Base-by-base conservation (phyloP, 177 flowering plant species). In the Vitis hybrid region DNA sequence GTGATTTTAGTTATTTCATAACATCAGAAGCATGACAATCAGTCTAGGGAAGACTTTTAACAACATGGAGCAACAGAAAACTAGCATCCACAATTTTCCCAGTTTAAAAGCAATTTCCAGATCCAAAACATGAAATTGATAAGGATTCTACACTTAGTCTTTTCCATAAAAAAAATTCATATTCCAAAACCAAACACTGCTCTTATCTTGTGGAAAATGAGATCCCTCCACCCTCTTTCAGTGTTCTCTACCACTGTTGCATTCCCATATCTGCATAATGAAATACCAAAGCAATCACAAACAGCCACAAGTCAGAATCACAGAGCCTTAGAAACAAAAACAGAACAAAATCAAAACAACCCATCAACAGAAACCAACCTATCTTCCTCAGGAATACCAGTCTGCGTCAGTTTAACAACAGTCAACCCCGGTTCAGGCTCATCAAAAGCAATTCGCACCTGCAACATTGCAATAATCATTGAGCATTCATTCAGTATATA, bases 211-310 rank as follows among this genome's bases (percentile, higher is more conserved):
- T 92, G 81, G 83, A 95, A 91, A 58, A 95, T 95, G 18, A 91
- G 90, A 70, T 93, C 98, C 70, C 94, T 71, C 99, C 99, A 95
- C 67, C 99, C 99, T 74, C 91, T 89, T 81, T 95, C 99, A 0
- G 99, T 95, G 67, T 95, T 95, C 85, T 95, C 98, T 69, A 89
- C 93, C 76, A 95, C 99, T 10, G 99, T 95, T 4, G 94, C 74
- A 80, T 95, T 95, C 60, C 99, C 99, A 78, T 93, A 95, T 80
- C 99, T 95, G 84, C 81, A 79, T 18, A 48, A 55, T 13, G 66
- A 62, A 61, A 26, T 3, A 30, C 9, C 26, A 66, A 63, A 61
- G 49, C 9, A 11, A n/a, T 40, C 1, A 40, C 10, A 21, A 66
- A 13, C 56, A 23, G 62, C 19, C 2, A 32, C n/a, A 17, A 14